Conservation (phyloP, 2,329 filamentous ascomycete species). For the Canariomyces notabilis region DNA sequence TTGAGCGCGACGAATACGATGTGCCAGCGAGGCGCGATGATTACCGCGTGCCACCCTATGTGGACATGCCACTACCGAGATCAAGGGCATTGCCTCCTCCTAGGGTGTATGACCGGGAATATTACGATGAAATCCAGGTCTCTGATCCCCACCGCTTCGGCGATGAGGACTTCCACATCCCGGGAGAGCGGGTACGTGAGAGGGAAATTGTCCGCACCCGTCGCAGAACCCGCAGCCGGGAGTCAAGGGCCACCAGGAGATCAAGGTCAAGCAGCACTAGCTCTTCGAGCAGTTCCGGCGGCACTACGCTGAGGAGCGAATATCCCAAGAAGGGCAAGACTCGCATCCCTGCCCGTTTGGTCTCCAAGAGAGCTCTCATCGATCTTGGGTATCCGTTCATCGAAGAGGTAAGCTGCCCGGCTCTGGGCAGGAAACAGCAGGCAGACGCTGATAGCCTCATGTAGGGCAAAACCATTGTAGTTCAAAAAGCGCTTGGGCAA, state of each 20-base stretch:
- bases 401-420: slow-evolving; percentile 62
- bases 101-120: slow-evolving; percentile 51
- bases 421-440: no score
- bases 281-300: slow-evolving; percentile 43
- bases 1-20: slow-evolving; percentile 58
- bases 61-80: slow-evolving; percentile 65
- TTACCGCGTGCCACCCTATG: slow-evolving; percentile 43
- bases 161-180: slow-evolving; percentile 66
- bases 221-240: slow-evolving; percentile 38
- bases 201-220: slow-evolving; percentile 51
- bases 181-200: slow-evolving; percentile 54
- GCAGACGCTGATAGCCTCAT: slow-evolving; percentile 29
- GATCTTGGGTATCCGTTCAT: slow-evolving; percentile 82
- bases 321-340: slow-evolving; percentile 86
- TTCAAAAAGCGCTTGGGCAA: slow-evolving; percentile 79
- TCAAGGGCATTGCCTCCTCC: slow-evolving; percentile 57
- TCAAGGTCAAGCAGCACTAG: slow-evolving; percentile 40
- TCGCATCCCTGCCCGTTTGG: slow-evolving; percentile 73
- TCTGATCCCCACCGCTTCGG: slow-evolving; percentile 64
- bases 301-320: slow-evolving; percentile 48
- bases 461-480: slow-evolving; percentile 75
- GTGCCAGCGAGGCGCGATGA: slow-evolving; percentile 49
- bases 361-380: slow-evolving; percentile 73
- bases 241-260: slow-evolving; percentile 32
- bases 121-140: slow-evolving; percentile 62